These are phyloP conservation scores for Tuber umbilicatum DNA, from an alignment of 495 filamentous ascomycete genomes.

Conservation along the genomic window DNA sequence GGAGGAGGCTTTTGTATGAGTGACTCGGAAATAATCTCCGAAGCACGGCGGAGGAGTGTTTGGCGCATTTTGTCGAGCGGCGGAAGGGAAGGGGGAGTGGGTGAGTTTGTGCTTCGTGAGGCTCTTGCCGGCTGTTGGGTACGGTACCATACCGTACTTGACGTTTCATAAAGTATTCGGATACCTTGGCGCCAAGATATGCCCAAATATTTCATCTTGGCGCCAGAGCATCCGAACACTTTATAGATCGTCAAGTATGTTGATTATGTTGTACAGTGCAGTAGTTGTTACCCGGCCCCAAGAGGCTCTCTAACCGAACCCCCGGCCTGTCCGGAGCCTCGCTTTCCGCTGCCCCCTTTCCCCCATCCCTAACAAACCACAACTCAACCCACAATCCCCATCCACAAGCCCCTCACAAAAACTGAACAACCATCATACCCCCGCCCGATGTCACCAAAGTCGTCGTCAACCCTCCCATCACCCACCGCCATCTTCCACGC, in stretches of 20 bases:
- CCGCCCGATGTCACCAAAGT: constrained; percentile 77
- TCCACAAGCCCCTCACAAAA: background rate
- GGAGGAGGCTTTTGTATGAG: constrained; percentile 6
- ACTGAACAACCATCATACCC: constrained; percentile 44
- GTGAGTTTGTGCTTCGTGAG: background rate
- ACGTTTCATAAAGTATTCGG: too few relatives aligned
- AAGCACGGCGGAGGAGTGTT: constrained; percentile 20
- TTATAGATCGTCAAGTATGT: too few relatives aligned
- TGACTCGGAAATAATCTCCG: constrained; percentile 3
- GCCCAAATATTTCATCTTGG: too few relatives aligned
- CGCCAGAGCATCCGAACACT: too few relatives aligned
- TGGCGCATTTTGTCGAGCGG: constrained; percentile 13
- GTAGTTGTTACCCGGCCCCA: constrained; percentile 18
- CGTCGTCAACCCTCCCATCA: constrained; percentile 73
- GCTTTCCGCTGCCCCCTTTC: background rate
- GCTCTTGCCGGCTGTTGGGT: background rate
- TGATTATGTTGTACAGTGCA: too few relatives aligned
- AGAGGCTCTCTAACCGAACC: background rate
- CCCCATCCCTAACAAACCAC: background rate
- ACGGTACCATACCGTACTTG: too few relatives aligned
- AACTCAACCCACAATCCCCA: background rate
- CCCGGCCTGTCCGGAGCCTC: background rate
- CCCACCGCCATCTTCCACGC: constrained; percentile 60
- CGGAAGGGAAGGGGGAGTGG: background rate
- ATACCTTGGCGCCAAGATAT: too few relatives aligned